These are phyloP conservation scores for Coemansia sp. DNA, from an alignment of 371 early-diverging fungal genomes.

Conservation along the genomic window DNA sequence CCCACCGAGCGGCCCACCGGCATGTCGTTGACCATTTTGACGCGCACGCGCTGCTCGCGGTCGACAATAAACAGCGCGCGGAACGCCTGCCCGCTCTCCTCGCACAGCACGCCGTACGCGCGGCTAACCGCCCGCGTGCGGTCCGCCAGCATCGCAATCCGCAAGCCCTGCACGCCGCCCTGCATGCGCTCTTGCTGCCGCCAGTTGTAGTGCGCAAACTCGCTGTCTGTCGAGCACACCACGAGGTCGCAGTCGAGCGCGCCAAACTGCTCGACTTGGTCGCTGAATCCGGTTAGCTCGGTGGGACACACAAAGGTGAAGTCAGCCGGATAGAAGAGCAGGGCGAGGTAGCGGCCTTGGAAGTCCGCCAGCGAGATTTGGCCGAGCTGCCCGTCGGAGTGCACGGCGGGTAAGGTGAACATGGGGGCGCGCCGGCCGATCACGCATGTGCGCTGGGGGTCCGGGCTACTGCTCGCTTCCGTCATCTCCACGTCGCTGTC, in stretches of 20 bases:
- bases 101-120: constrained; percentile 75
- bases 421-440: constrained; percentile 12
- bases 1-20: constrained; percentile 90
- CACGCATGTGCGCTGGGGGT: background rate
- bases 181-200: constrained; percentile 61
- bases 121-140: constrained; percentile 73
- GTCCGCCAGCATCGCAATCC: constrained; percentile 79
- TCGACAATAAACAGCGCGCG: constrained; percentile 91
- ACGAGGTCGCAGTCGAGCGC: constrained; percentile 65
- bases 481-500: background rate
- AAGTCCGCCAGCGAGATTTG: constrained; percentile 69
- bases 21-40: constrained; percentile 70
- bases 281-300: constrained; percentile 81
- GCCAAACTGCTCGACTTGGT: constrained; percentile 75
- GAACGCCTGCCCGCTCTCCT: constrained; percentile 58
- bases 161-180: constrained; percentile 88
- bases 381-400: constrained; percentile 57
- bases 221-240: constrained; percentile 78
- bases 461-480: background rate
- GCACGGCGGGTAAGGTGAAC: constrained; percentile 15
- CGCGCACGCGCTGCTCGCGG: constrained; percentile 71
- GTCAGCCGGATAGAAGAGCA: constrained; percentile 79
- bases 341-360: constrained; percentile 64
- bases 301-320: constrained; percentile 81
- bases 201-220: constrained; percentile 65